Evolutionary conservation across 257 asterid species (phyloP), one percentile per base, ranked within the genome.

Genomic region (Oldenlandia corymbosa): DNA sequence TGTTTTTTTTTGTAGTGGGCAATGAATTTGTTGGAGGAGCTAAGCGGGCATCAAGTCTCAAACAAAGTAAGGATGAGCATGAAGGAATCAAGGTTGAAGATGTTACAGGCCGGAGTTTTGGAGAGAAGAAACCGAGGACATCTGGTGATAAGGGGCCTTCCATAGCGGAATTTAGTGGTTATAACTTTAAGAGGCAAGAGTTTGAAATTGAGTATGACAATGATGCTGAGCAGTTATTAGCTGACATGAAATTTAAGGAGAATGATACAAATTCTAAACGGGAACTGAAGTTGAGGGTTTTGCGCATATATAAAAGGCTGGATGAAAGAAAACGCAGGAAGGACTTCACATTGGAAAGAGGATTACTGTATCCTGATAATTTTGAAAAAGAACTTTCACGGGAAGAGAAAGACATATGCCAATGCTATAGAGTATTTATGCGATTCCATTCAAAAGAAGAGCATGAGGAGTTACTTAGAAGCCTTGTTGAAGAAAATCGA

Each of bases 241-340:
- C 99, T 71, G 97, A 92, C 73, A 89, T 92, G 97, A 97, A 92
- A 77, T 92, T 92, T 78, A 92, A 87, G 85, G 97, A 89, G 73
- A 78, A 93, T 24, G 97, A 92, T 73, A 81, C 88, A 62, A 81
- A 84, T 36, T 85, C 95, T 69, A 97, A 89, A 75, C 94, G 83
- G 37, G 90, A 87, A 78, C 76, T 90, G 78, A 92, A 92, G 75
- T 76, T 92, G 65, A 84, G 93, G 46, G 85, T 92, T 60, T 75
- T 92, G 85, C 97, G 74, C 64, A 85, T 88, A 66, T 92, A 89
- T 76, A 56, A 49, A 83, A 92, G 98, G 84, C 98, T 92, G 67
- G 96, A 92, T 79, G 97, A 92, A 80, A 92, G 98, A 79, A 88
- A 87, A 81, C 82, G 97, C 60, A 84, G 98, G 80, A 92, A 92